Evolutionary conservation across 106 monocot species (phyloP), one percentile per base, ranked within the genome.

Genomic region (Dendrobium huoshanense): DNA sequence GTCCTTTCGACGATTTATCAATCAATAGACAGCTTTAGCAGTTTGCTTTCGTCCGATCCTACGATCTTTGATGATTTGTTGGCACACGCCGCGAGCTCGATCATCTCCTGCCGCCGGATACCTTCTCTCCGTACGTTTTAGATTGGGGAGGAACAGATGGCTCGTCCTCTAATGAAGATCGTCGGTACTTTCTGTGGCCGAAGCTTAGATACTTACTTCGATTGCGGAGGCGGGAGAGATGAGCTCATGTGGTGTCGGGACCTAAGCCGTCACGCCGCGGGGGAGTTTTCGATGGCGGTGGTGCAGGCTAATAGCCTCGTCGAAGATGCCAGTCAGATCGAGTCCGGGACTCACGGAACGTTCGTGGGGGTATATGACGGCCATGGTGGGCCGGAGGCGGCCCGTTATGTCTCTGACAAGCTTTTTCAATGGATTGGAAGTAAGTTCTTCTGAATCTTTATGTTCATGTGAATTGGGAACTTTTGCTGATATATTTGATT

Each of bases 211-310:
- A 77, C 58, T n/a, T 19, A 55, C 40, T 19, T 74, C 77, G 74
- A 51, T 6, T 77, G 22, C 31, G 72, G 47, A 19, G 87, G 85
- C 19, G 74, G 88, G 22, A 80, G 73, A 9, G 88, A 92, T 25
- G 86, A 81, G 54, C 81, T 92, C 41, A 31, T 87, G 67, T 94
- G 93, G 93, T 87, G 82, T 42, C 85, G 87, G 79, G 89, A 94
- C 40, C 67, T 84, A 1, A 91, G 91, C 51, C 82, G 76, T 18
- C 91, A 91, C 77, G 85, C 80, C 2, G 72, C 68, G 16, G 93
- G 93, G 20, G 93, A 89, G 81, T 94, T 91, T 81, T 94, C 93
- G 42, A 94, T 94, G 93, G 87, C 93, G 8, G 89, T 89, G n/a
- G 88, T 91, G 47, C 90, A 90, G 85, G 93, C 91, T 16, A 94